Percentiles rank a stretch among this genome's conserved stretches.
These are phyloP conservation scores for Carpinus fangiana DNA, from an alignment of 306 rosid genomes.

Conservation along the genomic window DNA sequence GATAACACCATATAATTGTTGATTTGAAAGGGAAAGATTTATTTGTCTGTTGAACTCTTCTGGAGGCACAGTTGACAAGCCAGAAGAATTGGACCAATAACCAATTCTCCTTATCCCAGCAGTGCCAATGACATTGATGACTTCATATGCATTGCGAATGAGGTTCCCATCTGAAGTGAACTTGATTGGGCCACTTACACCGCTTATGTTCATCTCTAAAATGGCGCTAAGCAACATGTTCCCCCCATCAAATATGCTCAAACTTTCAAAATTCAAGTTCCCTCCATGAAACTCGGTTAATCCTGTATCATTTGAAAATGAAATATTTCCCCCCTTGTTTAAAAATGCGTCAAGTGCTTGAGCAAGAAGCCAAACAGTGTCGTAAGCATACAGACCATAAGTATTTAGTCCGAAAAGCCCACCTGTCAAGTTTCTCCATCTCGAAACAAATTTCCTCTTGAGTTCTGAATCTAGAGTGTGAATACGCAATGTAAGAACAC, in stretches of 20 bases:
- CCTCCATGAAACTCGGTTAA: constrained; percentile 34
- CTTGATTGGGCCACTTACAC: constrained; percentile 64
- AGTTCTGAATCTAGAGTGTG: constrained; percentile 66
- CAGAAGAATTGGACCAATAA: constrained; percentile 89
- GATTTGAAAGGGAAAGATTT: constrained; percentile 45
- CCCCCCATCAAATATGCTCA: constrained; percentile 76
- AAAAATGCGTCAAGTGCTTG: constrained; percentile 72
- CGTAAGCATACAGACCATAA: constrained; percentile 70
- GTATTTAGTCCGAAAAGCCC: constrained; percentile 47
- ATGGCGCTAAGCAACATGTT: constrained; percentile 41
- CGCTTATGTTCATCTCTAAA: constrained; percentile 60
- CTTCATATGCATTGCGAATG: constrained; percentile 68
- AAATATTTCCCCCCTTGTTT: constrained; percentile 53
- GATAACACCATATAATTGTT: constrained; percentile 44
- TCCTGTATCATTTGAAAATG: constrained; percentile 65
- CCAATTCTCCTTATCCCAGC: constrained; percentile 63
- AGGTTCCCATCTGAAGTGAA: constrained; percentile 58
- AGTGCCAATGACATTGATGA: constrained; percentile 74
- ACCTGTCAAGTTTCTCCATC: constrained; percentile 70
- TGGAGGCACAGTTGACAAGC: constrained; percentile 62
- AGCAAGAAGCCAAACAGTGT: constrained; percentile 81
- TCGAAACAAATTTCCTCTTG: constrained; percentile 60
- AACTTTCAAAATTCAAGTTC: constrained; percentile 55
- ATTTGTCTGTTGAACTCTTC: constrained; percentile 44
- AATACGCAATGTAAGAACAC: constrained; percentile 64